Base-by-base conservation (phyloP, 345 rosid species). In the Salix viminalis region DNA sequence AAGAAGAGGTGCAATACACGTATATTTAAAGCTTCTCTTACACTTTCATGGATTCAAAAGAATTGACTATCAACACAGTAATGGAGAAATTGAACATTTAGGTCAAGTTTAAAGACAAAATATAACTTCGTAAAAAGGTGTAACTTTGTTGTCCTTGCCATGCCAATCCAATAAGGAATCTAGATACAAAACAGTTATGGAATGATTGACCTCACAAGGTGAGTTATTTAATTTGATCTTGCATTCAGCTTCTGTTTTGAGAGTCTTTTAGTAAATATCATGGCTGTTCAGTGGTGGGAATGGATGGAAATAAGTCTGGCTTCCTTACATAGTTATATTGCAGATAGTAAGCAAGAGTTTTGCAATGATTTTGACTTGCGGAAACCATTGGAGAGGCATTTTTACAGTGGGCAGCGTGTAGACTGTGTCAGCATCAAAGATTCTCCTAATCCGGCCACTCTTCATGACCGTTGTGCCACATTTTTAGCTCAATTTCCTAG, bases 341-440 rank as follows among this genome's bases (percentile, higher is more conserved):
- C 89, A 92, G 99, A 90, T 79, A 84, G 76, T 46, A 87, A 86
- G 65, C 90, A 86, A 42, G 88, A 85, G 69, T 96, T 87, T 81
- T 87, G 89, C 82, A 86, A 86, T 85, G 98, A 95, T 60, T 93
- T 92, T 86, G 99, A 93, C 86, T 86, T 93, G 89, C 85, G 98
- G 81, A 96, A 93, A 86, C 97, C 97, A 64, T 83, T 96, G 85
- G 96, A 91, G 81, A 89, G 91, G 86, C 97, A 96, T 76, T 90
- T 84, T 81, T 81, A 86, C 74, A 79, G 72, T 0, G 85, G 85
- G 2, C 88, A 86, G 65, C 85, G 24, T 12, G 89, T 93, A 71
- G 90, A 96, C 73, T 96, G 97, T 85, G 77, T 93, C 81, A 83
- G 98, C 85, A 80, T 88, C 74, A 86, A 87, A 73, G 91, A 87